Base-by-base conservation (phyloP, 257 asterid genomes). In the Rubia yunnanensis region DNA sequence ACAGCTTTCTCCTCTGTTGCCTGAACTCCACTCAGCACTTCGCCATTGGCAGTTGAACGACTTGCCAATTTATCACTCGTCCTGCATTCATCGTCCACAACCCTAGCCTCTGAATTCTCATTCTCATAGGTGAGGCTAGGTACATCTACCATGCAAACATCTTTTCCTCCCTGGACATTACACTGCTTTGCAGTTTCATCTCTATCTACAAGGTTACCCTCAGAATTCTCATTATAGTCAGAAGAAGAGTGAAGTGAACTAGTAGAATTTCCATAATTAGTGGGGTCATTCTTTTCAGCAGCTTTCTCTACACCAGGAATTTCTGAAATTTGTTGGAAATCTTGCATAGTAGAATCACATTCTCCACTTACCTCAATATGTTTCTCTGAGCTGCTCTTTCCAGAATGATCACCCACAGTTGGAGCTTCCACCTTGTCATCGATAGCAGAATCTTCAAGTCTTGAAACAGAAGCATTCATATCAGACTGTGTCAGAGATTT, bases 21-120 rank as follows among this genome's bases (percentile, higher is more conserved):
- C 68, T 64, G 80, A 41, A 62, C 39, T 56, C n/a, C 70, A 66
- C 76, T 76, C 71, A 35, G 71, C 74, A 58, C 70, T 60, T 74
- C 70, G 18, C 77, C 70, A 64, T 66, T 54, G 18, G 57, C 71
- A 68, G 70, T 72, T 23, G 60, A 41, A 52, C 13, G 4, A 59
- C 67, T 71, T 18, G 69, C 72, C 62, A 50, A 46, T 74, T 70
- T 75, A 10, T 65, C 49, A 8, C 69, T 67, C 35, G 22, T 18
- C 58, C 39, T 52, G 58, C 24, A 63, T 70, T 66, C 63, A 63
- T 63, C 58, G 66, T 60, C 77, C 1, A 66, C 75, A 31, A 38
- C 50, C 35, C 55, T 72, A 50, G 77, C 78, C 63, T 63, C 63
- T 5, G 27, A 62, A 69, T 76, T 77, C 68, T 70, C 71, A n/a